These are phyloP conservation scores for Naumovozyma castellii DNA, from an alignment of 805 yeast species.

Conservation along the genomic window DNA sequence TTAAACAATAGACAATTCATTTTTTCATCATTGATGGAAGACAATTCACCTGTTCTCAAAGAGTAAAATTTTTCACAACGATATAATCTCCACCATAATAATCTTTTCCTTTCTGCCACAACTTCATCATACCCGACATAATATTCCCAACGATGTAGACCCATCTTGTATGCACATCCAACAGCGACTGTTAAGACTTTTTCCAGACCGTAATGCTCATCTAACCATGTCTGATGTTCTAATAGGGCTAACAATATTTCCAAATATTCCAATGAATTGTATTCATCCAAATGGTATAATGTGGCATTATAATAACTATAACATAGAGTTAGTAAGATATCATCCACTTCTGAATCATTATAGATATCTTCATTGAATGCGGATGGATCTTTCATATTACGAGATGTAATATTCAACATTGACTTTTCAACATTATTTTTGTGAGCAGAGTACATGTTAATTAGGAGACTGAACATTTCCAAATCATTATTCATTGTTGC, in stretches of 20 bases:
- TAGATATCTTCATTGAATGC: conserved; percentile 4
- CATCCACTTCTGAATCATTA: conserved; percentile 15
- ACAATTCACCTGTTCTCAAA: conserved; percentile 13
- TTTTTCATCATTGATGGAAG: conserved; percentile 14
- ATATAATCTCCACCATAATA: conserved; percentile 26
- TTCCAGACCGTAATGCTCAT: conserved; percentile 20
- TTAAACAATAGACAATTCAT: conserved; percentile 22
- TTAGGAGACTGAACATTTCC: conserved; percentile 13
- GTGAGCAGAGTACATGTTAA: conserved; percentile 13
- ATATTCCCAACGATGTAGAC: conserved; percentile 28
- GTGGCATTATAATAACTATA: conserved; percentile 21
- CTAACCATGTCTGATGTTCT: conserved; percentile 21
- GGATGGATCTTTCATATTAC: neutral
- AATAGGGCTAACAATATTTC: conserved; percentile 21
- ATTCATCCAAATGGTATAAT: conserved; percentile 14
- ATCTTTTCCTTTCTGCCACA: conserved; percentile 22
- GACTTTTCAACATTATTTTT: conserved; percentile 10
- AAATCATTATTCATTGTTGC: conserved; percentile 9
- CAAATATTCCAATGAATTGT: conserved; percentile 13
- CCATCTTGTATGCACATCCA: conserved; percentile 18
- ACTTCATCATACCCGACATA: conserved; percentile 25
- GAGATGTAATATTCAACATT: conserved; percentile 4
- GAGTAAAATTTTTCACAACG: conserved; percentile 14
- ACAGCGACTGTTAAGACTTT: conserved; percentile 20
- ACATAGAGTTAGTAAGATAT: conserved; percentile 16